Conservation (phyloP, 306 rosid species). For the Erythrophleum fordii region DNA sequence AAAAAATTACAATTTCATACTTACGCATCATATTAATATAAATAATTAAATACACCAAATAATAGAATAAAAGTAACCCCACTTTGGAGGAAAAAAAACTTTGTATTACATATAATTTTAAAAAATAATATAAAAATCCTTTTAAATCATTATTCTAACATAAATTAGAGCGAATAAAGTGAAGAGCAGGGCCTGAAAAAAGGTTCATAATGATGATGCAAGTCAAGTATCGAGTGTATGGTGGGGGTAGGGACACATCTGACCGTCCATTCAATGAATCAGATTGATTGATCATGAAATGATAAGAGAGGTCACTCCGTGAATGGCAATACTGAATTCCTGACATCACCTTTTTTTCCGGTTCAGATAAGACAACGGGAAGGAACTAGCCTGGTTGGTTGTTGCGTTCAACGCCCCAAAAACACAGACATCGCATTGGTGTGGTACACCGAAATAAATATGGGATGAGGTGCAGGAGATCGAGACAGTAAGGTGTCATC, state of each 20-base stretch:
- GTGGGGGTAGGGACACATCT: background rate
- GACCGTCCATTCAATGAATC: slow-evolving; percentile 15
- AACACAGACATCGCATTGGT: background rate
- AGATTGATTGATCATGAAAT: background rate
- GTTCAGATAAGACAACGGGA: background rate
- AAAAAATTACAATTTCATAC: too few relatives aligned
- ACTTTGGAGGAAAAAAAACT: too few relatives aligned
- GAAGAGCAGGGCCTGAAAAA: too few relatives aligned
- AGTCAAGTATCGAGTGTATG: background rate
- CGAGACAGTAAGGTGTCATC: background rate
- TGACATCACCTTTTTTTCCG: background rate
- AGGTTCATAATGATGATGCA: too few relatives aligned
- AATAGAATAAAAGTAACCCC: too few relatives aligned
- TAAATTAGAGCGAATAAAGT: too few relatives aligned
- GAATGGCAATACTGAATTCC: background rate
- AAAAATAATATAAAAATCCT: too few relatives aligned
- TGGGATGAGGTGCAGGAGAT: slow-evolving; percentile 21
- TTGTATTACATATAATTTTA: too few relatives aligned
- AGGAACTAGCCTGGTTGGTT: background rate
- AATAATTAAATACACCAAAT: too few relatives aligned
- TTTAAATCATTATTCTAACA: too few relatives aligned
- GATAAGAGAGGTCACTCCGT: background rate
- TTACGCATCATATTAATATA: too few relatives aligned
- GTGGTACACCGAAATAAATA: background rate
- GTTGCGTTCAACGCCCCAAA: too few relatives aligned